Conservation (phyloP, 2,329 filamentous ascomycete species). For the Neoascochyta sp. region DNA sequence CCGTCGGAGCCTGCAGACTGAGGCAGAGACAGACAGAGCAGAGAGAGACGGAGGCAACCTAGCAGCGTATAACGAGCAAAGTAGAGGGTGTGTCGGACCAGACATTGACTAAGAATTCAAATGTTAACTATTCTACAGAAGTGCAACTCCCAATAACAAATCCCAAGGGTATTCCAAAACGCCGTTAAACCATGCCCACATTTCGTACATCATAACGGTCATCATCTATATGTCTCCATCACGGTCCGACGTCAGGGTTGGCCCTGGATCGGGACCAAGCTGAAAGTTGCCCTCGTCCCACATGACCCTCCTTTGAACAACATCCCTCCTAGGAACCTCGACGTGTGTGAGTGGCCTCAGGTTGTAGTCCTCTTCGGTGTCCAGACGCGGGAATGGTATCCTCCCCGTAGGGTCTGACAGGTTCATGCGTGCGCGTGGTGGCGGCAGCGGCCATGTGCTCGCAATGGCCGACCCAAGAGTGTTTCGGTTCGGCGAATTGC, state of each 20-base stretch:
- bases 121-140: slow-evolving; percentile 25
- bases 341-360: too few species aligned
- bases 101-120: slow-evolving; percentile 12
- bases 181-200: slow-evolving; percentile 7
- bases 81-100: slow-evolving; percentile 20
- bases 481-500: slow-evolving; percentile 17
- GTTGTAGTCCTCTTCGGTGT: too few species aligned
- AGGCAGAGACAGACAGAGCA: too few species aligned
- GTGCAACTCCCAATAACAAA: slow-evolving; percentile 10
- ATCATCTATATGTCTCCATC: slow-evolving; percentile 1
- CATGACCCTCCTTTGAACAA: too few species aligned
- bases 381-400: too few species aligned
- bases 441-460: slow-evolving; percentile 17
- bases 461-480: slow-evolving; percentile 16
- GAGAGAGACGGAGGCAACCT: not conserved
- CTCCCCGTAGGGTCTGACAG: not conserved
- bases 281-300: slow-evolving; percentile 5
- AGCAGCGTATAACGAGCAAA: slow-evolving; percentile 1
- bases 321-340: too few species aligned
- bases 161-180: slow-evolving; percentile 18
- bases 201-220: slow-evolving; percentile 1
- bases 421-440: slow-evolving; percentile 11
- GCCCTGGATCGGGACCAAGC: slow-evolving; percentile 5
- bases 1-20: too few species aligned
- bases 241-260: slow-evolving; percentile 1